Base-by-base conservation (phyloP, 257 asterid species). In the Ballota nigra region DNA sequence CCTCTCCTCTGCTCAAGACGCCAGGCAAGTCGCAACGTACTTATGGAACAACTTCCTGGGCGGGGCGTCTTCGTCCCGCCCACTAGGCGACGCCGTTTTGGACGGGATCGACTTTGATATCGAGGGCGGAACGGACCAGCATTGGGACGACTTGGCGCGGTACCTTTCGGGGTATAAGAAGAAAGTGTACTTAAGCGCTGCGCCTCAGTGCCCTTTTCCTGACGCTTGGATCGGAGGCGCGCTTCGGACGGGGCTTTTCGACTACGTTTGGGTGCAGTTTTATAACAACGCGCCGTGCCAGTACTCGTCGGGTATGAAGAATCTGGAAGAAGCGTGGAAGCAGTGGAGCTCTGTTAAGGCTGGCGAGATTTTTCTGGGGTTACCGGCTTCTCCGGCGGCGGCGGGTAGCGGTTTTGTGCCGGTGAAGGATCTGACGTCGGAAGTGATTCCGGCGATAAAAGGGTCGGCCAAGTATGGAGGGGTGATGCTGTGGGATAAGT, bases 181-280 rank as follows among this genome's bases (percentile, higher is more conserved):
- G 33, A 59, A 84, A 68, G 88, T 86, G 1, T 78, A 72, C 68
- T 40, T 86, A 67, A 80, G 81, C 2, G 89, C 87, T 1, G 92
- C 92, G 2, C 95, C 92, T 7, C 91, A 86, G 38, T 86, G 92
- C 76, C 89, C 89, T 6, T 86, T 73, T 29, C 95, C 95, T 0
- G 89, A 86, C 38, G 79, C 81, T 4, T 79, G 86, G 83, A 53
- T 86, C 2, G 89, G 89, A 19, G 78, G 65, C 2, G 90, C 92
- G 0, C 20, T 86, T 66, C 63, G 71, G 51, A 88, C 92, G 0
- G 87, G 88, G 15, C 80, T 88, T 3, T 88, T 88, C 57, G 88
- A 88, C 78, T 86, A 74, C 6, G 86, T 86, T 1, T 83, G 95
- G 88, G 82, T 88, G 18, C 95, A 84, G 71, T 88, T 88, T 13